A percentile compares a stretch with the other conserved stretches of the same genome.
These are phyloP conservation scores for Botrytis pseudocinerea DNA, from an alignment of 2,329 filamentous ascomycete species.

Conservation along the genomic window DNA sequence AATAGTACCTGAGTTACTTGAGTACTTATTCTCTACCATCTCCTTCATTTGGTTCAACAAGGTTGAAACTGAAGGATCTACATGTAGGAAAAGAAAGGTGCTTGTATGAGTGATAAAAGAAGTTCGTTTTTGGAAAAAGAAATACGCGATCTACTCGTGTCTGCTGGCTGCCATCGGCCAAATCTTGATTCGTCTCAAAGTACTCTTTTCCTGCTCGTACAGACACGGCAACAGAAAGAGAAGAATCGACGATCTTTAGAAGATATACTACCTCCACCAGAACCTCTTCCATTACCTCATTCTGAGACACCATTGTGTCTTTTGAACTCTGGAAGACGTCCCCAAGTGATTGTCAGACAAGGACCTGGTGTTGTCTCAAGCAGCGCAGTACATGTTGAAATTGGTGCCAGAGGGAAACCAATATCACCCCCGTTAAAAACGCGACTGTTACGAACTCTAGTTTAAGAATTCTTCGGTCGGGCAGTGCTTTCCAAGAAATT, in stretches of 20 bases:
- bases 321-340: background rate
- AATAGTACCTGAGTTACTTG: background rate
- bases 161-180: constrained; percentile 19
- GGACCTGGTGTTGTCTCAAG: background rate
- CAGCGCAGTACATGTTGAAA: background rate
- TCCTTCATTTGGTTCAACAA: constrained; percentile 9
- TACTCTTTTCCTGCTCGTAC: background rate
- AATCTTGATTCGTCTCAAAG: background rate
- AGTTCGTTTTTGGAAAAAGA: constrained; percentile 21
- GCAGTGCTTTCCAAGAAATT: background rate
- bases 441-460: background rate
- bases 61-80: background rate
- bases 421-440: background rate
- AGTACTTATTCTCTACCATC: background rate
- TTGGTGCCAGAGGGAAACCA: background rate
- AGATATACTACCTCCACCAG: background rate
- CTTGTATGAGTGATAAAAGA: background rate
- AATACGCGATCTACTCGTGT: constrained; percentile 11
- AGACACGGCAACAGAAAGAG: constrained; percentile 14
- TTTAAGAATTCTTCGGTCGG: background rate
- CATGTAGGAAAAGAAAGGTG: background rate
- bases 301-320: background rate
- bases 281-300: too few species aligned
- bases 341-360: background rate
- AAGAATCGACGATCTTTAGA: background rate